Percentiles rank a stretch among this genome's conserved stretches.
Evolutionary conservation across 331 rosid species (phyloP).

Genomic region (Malus hybrid): DNA sequence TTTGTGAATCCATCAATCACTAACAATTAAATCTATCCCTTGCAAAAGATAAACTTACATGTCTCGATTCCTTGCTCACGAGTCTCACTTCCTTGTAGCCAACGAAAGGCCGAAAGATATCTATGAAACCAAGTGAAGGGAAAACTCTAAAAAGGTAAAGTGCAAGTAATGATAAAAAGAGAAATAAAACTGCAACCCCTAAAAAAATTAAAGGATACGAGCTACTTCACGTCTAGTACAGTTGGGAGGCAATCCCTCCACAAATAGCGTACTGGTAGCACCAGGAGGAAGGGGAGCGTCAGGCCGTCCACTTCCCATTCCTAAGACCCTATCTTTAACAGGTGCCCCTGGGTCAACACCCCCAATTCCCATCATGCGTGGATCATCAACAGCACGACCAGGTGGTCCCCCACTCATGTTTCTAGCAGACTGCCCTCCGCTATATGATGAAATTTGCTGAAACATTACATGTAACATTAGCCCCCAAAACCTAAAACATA

Average conservation of each 20-base stretch:
- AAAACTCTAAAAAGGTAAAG: conserved; percentile 16
- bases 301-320: conserved; percentile 56
- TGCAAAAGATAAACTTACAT: conserved; percentile 44
- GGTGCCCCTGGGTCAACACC: conserved; percentile 55
- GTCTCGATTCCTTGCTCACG: conserved; percentile 90
- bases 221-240: conserved; percentile 94
- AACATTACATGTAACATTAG: conserved; percentile 25
- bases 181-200: background rate
- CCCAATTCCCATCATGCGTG: conserved; percentile 45
- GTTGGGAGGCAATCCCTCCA: conserved; percentile 89
- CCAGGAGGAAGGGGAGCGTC: conserved; percentile 83
- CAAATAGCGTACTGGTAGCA: conserved; percentile 87
- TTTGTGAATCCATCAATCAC: conserved; percentile 24
- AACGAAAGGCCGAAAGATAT: conserved; percentile 95
- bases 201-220: conserved; percentile 62
- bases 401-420: conserved; percentile 51
- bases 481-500: conserved; percentile 10
- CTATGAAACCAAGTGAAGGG: conserved; percentile 47
- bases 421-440: conserved; percentile 72
- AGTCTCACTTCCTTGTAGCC: conserved; percentile 99
- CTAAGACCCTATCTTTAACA: conserved; percentile 50
- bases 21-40: background rate
- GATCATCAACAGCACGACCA: conserved; percentile 50
- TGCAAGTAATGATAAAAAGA: background rate
- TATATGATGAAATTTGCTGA: conserved; percentile 68